Evolutionary conservation across 495 filamentous ascomycete species (phyloP), one percentile per base, ranked within the genome.

Genomic region (Corynascus novoguineensis): DNA sequence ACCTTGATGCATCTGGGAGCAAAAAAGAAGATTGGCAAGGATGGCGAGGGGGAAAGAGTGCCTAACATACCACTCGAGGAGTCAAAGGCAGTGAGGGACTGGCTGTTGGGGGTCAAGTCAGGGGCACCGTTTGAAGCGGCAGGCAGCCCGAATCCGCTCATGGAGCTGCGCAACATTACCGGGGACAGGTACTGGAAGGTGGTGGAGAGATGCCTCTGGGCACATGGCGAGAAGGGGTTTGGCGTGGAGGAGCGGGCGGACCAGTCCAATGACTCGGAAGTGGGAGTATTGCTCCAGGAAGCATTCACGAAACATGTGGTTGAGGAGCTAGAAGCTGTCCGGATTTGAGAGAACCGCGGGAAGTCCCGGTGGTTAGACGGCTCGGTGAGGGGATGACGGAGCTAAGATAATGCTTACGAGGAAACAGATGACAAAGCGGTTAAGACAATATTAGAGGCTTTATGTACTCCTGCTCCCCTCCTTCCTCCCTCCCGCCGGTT

Each of bases 1-100:
- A 29, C 55, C 25, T 60, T 82, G 8, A 47, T 80, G 53, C 41
- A 45, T 0, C 64, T 81, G 31, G 55, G 61, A 61, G 45, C 14
- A 29, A 48, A 41, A 6, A 14, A 10, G 29, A 17, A 21, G 15
- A 48, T 8, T 6, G 38, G 22, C 14, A 32, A 15, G 17, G 44
- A 47, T 7, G 37, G 17, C 37, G n/a, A n/a, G n/a, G n/a, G n/a
- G 17, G 15, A 1, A 27, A 27, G 40, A n/a, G 51, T 50, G 35
- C 56, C 53, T 1, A 50, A 57, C 11, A 59, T 71, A 6, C 35
- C 54, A 1, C 41, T 71, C 22, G 45, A 45, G 10, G 35, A 71
- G 25, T 65, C 64, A 6, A 64, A 63, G 47, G 24, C 12, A 5
- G 66, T 63, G 4, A 58, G 68, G 29, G 62, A 50, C 19, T 71